These are phyloP conservation scores for Ophiostoma ulmi DNA, from an alignment of 2,329 filamentous ascomycete species.

Conservation along the genomic window DNA sequence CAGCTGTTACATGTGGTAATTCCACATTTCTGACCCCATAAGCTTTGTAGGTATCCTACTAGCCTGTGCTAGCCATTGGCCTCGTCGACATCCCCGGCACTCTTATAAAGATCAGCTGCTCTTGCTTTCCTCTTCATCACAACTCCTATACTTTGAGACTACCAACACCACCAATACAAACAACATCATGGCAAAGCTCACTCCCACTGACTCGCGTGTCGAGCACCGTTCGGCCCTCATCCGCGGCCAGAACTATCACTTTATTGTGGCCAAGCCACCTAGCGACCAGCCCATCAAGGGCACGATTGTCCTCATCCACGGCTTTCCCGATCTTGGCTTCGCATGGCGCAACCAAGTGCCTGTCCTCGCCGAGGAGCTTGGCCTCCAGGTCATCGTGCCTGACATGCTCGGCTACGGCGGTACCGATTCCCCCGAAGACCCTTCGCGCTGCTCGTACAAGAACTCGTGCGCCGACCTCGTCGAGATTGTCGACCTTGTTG, in stretches of 20 bases:
- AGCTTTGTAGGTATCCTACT: background rate
- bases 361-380: constrained; percentile 61
- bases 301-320: constrained; percentile 53
- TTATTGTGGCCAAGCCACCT: constrained; percentile 50
- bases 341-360: constrained; percentile 92
- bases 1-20: background rate
- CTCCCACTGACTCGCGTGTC: constrained; percentile 61
- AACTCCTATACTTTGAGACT: background rate
- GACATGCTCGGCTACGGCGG: constrained; percentile 84
- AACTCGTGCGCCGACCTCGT: constrained; percentile 69
- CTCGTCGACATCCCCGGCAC: no score
- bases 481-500: constrained; percentile 58
- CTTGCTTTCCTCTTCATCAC: background rate
- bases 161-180: background rate
- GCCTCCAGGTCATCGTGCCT: constrained; percentile 73
- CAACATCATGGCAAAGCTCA: constrained; percentile 54
- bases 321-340: constrained; percentile 76
- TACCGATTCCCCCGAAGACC: constrained; percentile 61
- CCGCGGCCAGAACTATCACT: constrained; percentile 66
- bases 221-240: constrained; percentile 58
- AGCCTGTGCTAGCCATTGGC: background rate
- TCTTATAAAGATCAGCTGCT: background rate
- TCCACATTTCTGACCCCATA: background rate
- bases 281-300: constrained; percentile 33
- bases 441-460: constrained; percentile 65